These are phyloP conservation scores for Geranomyces variabilis DNA, from an alignment of 192 early-diverging fungal genomes.

Conservation along the genomic window DNA sequence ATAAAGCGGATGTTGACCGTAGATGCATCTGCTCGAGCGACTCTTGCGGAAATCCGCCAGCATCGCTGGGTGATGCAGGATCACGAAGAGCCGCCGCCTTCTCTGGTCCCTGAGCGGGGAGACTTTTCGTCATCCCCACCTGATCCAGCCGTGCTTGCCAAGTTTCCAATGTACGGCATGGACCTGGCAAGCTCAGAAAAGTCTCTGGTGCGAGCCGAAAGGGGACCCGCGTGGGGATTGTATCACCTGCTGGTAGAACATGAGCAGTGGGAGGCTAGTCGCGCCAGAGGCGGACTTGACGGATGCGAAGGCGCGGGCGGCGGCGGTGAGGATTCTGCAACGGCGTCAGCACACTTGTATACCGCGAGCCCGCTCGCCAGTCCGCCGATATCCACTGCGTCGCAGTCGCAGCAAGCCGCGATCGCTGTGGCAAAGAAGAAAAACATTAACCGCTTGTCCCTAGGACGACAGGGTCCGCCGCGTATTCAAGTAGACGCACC, in stretches of 20 bases:
- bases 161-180: constrained; percentile 50
- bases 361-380: too few relatives aligned
- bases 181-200: constrained; percentile 33
- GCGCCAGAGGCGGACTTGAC: background rate
- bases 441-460: background rate
- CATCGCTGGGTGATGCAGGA: constrained; percentile 65
- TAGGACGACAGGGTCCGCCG: background rate
- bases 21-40: constrained; percentile 40
- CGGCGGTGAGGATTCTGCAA: too few relatives aligned
- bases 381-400: too few relatives aligned
- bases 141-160: constrained; percentile 38
- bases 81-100: constrained; percentile 52
- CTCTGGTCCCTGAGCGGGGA: constrained; percentile 41
- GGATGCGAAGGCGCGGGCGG: background rate
- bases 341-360: too few relatives aligned
- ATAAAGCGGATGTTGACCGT: constrained; percentile 51
- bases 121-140: constrained; percentile 13
- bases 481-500: background rate
- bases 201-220: constrained; percentile 20
- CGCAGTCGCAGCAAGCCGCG: too few relatives aligned
- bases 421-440: background rate
- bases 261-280: constrained; percentile 33
- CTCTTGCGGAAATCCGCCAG: constrained; percentile 41
- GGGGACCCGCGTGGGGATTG: constrained; percentile 47
- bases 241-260: constrained; percentile 50